phyloP scores from a whole-genome alignment of 2,329 filamentous ascomycete genomes.

The Piedraia hortae region DNA sequence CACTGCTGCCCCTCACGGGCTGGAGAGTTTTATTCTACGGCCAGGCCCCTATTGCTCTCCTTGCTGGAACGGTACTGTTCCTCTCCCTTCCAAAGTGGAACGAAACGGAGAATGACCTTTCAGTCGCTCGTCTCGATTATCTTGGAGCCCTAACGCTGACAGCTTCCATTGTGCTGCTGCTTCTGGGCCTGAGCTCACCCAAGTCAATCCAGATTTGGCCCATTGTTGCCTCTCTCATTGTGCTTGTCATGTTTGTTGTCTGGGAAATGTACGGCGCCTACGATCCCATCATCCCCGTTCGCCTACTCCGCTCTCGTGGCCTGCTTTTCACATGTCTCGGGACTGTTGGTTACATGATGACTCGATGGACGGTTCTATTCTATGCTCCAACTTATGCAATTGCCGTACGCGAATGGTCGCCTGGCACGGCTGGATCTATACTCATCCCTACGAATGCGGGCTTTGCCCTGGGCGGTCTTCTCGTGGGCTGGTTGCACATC shows the following conservation, averaged over 20 bases:
- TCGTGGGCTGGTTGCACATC: conserved; percentile 52
- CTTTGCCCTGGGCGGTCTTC: conserved; percentile 45
- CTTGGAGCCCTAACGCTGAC: conserved; percentile 38
- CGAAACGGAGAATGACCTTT: conserved; percentile 8
- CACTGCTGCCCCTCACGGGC: conserved; percentile 32
- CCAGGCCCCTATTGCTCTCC: conserved; percentile 36
- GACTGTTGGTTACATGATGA: conserved; percentile 53
- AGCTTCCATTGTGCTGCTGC: conserved; percentile 38
- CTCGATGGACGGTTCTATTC: conserved; percentile 56
- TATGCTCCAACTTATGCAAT: conserved; percentile 59
- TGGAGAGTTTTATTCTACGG: conserved; percentile 52
- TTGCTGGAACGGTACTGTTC: conserved; percentile 34
- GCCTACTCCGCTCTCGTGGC: conserved; percentile 39
- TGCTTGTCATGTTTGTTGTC: conserved; percentile 29
- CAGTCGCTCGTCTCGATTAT: conserved; percentile 43
- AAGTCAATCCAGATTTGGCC: conserved; percentile 29
- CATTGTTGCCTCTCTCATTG: conserved; percentile 29
- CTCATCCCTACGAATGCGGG: conserved; percentile 59
- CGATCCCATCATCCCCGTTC: conserved; percentile 50
- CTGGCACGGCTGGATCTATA: conserved; percentile 44
- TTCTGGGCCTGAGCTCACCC: conserved; percentile 39
- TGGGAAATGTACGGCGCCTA: conserved; percentile 35
- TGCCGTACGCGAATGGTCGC: conserved; percentile 41
- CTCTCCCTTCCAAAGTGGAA: conserved; percentile 32
- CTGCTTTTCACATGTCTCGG: conserved; percentile 46